phyloP scores from a whole-genome alignment of 345 rosid species.

The Gossypium turneri region DNA sequence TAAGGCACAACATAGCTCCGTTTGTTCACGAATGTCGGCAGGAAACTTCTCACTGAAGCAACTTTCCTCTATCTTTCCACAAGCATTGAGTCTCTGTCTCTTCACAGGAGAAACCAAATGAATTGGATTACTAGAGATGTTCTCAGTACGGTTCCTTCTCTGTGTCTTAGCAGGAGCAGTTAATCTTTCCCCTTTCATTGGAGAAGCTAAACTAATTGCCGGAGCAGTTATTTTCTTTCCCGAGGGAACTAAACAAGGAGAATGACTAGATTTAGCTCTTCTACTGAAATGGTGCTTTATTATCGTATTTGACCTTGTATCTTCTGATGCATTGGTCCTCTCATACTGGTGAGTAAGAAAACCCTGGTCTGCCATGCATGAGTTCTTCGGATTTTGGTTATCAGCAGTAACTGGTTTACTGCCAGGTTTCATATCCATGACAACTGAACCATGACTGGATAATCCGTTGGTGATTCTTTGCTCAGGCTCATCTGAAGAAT shows the following conservation, averaged over 20 bases:
- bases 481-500: constrained; percentile 17
- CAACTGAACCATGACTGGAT: constrained; percentile 7
- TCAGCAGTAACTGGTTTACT: constrained; percentile 9
- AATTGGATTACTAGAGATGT: constrained; percentile 25
- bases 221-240: constrained; percentile 37
- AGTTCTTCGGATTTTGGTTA: constrained; percentile 23
- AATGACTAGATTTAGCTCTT: constrained; percentile 35
- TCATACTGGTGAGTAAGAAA: constrained; percentile 21
- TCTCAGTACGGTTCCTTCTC: constrained; percentile 24
- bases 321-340: constrained; percentile 16
- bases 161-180: constrained; percentile 46
- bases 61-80: constrained; percentile 35
- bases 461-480: constrained; percentile 3
- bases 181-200: constrained; percentile 45
- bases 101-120: constrained; percentile 40
- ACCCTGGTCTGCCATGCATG: constrained; percentile 20
- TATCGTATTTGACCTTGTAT: constrained; percentile 29
- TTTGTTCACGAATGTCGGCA: constrained; percentile 22
- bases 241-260: constrained; percentile 35
- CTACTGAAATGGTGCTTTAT: constrained; percentile 42
- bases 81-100: constrained; percentile 49
- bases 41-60: constrained; percentile 25
- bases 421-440: constrained; percentile 6
- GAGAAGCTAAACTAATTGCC: constrained; percentile 5
- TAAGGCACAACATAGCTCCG: constrained; percentile 21